phyloP scores from a whole-genome alignment of 305 asterid species.

The Fraxinus nigra region DNA sequence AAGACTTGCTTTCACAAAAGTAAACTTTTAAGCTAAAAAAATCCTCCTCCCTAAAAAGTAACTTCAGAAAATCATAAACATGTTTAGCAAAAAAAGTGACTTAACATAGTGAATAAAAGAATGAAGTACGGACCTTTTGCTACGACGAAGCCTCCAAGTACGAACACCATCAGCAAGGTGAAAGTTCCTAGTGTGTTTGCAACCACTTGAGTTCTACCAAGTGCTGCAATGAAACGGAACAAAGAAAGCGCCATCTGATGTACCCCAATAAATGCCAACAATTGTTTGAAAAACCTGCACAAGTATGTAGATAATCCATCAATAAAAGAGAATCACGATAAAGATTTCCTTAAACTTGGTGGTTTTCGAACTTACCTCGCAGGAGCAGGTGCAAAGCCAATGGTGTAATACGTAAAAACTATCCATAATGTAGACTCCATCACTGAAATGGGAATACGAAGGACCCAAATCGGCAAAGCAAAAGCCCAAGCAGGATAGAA shows the following conservation, averaged over 20 bases:
- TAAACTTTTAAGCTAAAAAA: neutral
- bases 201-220: neutral
- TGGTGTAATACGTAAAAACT: neutral
- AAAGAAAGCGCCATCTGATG: conserved; percentile 5
- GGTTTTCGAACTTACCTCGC: neutral
- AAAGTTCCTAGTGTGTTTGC: conserved; percentile 1
- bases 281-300: conserved; percentile 2
- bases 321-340: neutral
- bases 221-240: neutral
- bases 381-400: conserved; percentile 3
- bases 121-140: neutral
- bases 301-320: neutral
- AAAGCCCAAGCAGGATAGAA: neutral
- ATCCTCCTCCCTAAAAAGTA: neutral
- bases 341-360: neutral
- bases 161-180: neutral
- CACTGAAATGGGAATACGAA: neutral
- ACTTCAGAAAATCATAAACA: neutral
- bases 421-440: neutral
- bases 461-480: conserved; percentile 1
- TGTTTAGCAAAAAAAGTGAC: neutral
- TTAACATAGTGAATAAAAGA: neutral
- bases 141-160: neutral
- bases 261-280: neutral
- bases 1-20: neutral